phyloP scores from a whole-genome alignment of 805 yeast species.

The Lipomyces starkeyi region DNA sequence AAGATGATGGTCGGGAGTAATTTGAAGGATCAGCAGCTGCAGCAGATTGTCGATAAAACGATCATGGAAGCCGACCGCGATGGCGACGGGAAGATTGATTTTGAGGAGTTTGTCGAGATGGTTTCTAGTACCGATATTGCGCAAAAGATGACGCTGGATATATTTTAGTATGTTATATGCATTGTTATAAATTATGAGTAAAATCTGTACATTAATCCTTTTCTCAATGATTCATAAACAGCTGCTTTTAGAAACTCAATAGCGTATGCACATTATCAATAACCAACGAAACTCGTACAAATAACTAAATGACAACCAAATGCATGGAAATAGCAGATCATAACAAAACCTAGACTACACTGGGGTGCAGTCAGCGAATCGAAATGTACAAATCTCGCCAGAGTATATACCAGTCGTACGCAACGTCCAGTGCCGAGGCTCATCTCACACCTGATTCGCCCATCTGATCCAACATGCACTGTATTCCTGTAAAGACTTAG shows the following conservation, averaged over 20 bases:
- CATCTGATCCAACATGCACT: background rate
- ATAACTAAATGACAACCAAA: background rate
- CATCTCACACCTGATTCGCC: background rate
- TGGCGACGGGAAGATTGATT: slow-evolving; percentile 83
- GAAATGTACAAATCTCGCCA: background rate
- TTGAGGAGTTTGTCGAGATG: slow-evolving; percentile 76
- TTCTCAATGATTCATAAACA: background rate
- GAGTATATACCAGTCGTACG: background rate
- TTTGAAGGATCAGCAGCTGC: slow-evolving; percentile 82
- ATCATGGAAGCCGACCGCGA: slow-evolving; percentile 90
- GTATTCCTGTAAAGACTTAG: background rate
- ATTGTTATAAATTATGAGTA: background rate
- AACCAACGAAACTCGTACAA: background rate
- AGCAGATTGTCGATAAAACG: slow-evolving; percentile 93
- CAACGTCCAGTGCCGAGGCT: background rate
- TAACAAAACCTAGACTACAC: background rate
- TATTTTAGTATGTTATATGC: slow-evolving; percentile 32
- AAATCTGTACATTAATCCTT: background rate
- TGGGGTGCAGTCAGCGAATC: too few species aligned
- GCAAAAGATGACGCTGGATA: slow-evolving; percentile 41
- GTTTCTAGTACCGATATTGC: slow-evolving; percentile 47
- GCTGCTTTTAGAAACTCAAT: background rate
- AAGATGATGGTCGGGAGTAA: slow-evolving; percentile 97
- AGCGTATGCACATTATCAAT: background rate
- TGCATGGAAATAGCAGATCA: background rate